Base-by-base conservation (phyloP, 208 protist species). In the Trypanosoma conorhini region DNA sequence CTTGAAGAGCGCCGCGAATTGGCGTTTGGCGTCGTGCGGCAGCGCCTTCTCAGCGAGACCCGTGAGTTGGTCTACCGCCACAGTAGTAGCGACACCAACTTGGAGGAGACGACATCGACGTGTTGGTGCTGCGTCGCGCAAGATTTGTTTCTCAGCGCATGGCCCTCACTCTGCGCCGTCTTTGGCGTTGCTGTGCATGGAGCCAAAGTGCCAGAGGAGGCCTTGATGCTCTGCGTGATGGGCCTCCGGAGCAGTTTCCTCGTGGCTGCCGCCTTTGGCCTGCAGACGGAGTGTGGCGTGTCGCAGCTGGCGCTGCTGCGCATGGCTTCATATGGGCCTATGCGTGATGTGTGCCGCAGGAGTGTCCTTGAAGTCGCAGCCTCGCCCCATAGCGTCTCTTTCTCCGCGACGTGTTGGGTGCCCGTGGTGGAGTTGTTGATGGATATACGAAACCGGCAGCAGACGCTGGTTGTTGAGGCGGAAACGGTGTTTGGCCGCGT, bases 131-230 rank as follows among this genome's bases (percentile, higher is more conserved):
- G 77, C 21, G 82, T 83, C 26, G 81, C 87, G 21, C 67, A 80
- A 22, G 91, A 96, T 71, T 72, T 96, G 7, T 93, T 92, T 63
- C 80, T 93, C 35, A 88, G 81, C 69, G 85, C 76, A 13, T 96
- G 91, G 91, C 81, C 87, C 4, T 86, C 87, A 30, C 80, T 96
- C 17, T 93, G 87, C 67, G 87, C 84, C 10, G 88, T 94, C 40
- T 96, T 96, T 65, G 88, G 91, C 1, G 82, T 83, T 0, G 81
- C 88, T 66, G 81, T 90, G 79, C 85, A 86, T 48, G 86, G 86
- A 22, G 65, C 72, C 1, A 62, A 79, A 62, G 72, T 83, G 8
- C 84, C 85, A n/a, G 62, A 68, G 65, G 79, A 85, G 38, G 79
- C 88, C 24, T 70, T 93, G 42, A 44, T 79, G 35, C 72, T 84